These are phyloP conservation scores for Solanum etuberosum DNA, from an alignment of 257 asterid genomes.

Conservation along the genomic window DNA sequence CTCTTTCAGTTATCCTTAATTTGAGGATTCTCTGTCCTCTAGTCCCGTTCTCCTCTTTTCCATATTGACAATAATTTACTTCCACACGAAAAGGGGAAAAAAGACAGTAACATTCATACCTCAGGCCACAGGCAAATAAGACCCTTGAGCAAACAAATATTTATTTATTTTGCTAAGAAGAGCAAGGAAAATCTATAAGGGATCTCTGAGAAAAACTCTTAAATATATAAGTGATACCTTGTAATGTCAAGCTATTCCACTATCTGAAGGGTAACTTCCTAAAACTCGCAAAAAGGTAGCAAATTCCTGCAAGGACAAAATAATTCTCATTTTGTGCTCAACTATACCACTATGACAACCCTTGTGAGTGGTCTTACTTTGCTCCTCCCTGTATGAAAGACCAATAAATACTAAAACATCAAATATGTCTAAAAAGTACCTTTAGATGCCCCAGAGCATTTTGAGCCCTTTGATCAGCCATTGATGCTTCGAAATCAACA, in stretches of 20 bases:
- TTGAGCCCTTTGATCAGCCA: slow-evolving; percentile 98
- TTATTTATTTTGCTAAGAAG: neutral
- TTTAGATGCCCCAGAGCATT: slow-evolving; percentile 88
- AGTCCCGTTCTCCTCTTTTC: neutral
- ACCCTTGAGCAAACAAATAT: neutral
- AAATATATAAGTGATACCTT: slow-evolving; percentile 15
- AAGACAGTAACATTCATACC: neutral
- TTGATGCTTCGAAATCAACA: slow-evolving; percentile 97
- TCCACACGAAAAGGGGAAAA: neutral
- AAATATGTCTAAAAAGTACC: slow-evolving; percentile 23
- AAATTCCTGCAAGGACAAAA: slow-evolving; percentile 58
- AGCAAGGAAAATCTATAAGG: neutral
- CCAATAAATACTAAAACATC: neutral
- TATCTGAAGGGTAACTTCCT: slow-evolving; percentile 94
- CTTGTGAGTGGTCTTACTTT: neutral
- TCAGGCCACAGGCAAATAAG: neutral
- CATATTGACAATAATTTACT: neutral
- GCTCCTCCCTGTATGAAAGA: neutral
- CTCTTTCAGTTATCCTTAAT: neutral
- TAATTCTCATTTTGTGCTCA: neutral
- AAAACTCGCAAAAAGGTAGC: slow-evolving; percentile 90
- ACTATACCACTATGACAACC: neutral
- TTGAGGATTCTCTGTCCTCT: neutral
- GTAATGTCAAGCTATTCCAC: slow-evolving; percentile 46
- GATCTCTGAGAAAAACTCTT: neutral